Evolutionary conservation across 208 protist genomes (phyloP).

Genomic region (Trypanosoma melophagium): DNA sequence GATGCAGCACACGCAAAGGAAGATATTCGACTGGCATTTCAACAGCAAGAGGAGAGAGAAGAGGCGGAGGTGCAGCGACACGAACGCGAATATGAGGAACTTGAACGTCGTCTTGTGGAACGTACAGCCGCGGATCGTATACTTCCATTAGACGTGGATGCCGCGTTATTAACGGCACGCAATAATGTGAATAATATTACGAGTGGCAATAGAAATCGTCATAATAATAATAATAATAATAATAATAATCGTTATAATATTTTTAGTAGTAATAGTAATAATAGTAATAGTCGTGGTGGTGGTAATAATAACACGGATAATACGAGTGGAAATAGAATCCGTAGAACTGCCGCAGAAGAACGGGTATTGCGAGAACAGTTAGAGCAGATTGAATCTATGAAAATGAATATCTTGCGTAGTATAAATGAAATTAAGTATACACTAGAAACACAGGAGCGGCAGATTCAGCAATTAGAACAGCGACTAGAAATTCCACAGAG

Average conservation of each 20-base stretch:
- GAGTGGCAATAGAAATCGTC: background rate
- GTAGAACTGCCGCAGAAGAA: slow-evolving; percentile 3
- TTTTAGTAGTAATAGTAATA: background rate
- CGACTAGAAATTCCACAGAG: background rate
- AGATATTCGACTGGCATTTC: slow-evolving; percentile 14
- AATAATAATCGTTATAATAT: background rate
- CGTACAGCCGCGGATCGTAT: slow-evolving; percentile 37
- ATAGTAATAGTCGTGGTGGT: background rate
- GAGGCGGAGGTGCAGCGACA: slow-evolving; percentile 29
- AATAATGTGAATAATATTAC: background rate
- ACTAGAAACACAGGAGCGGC: slow-evolving; percentile 11
- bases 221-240: slow-evolving; percentile 5
- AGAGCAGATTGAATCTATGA: slow-evolving; percentile 48
- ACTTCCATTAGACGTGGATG: slow-evolving; percentile 39
- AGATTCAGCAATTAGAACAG: slow-evolving; percentile 18
- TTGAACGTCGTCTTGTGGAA: slow-evolving; percentile 36
- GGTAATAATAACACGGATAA: slow-evolving; percentile 1
- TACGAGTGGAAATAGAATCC: slow-evolving; percentile 5
- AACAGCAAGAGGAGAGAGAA: slow-evolving; percentile 6
- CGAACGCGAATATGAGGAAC: slow-evolving; percentile 29
- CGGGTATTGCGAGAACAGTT: slow-evolving; percentile 28
- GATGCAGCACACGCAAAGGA: slow-evolving; percentile 6
- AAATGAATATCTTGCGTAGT: slow-evolving; percentile 42
- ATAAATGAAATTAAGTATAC: slow-evolving; percentile 17
- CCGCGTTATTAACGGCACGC: slow-evolving; percentile 20